Evolutionary conservation across 179 eudicot genomes (phyloP), one percentile per base, ranked within the genome.

Genomic region (Silene coronaria): DNA sequence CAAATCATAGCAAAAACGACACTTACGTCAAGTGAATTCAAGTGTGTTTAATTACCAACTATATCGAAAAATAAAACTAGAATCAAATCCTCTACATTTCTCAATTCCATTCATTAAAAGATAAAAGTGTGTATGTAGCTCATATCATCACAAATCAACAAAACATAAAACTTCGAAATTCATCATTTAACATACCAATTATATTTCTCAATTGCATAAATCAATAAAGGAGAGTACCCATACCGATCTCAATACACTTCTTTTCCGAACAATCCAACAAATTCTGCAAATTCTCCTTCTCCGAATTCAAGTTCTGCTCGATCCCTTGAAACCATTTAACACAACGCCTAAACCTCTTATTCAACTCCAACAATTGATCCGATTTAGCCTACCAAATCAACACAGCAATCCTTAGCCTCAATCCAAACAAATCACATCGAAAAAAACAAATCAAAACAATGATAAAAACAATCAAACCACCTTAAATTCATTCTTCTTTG

Each of bases 251-350:
- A 10, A 62, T 34, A 60, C 76, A 84, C 72, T 80, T 86, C 58
- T 36, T 86, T 78, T 89, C 89, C 22, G 85, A 79, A 26, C 75
- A 80, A 23, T 85, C 84, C 74, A 87, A 72, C 21, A 76, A 78
- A 68, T 48, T 71, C 9, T 66, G 79, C 48, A 90, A 71, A 80
- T 79, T 83, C 61, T 87, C 89, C 80, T 80, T 75, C 77, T 90
- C 91, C 72, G 87, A 75, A 53, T 55, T 74, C 27, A 82, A 87
- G 45, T 65, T 80, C 63, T 78, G 75, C 32, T 86, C 90, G 76
- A 77, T 79, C 75, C 86, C 83, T 87, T 84, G 89, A 80, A 83
- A 86, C 91, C 92, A 89, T 55, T 82, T 86, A 42, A 89, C 32
- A 57, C 92, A 89, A 32, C 83, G 82, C 85, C 78, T 80, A 16